A percentile compares a stretch with the other conserved stretches of the same genome.
These are phyloP conservation scores for Decorospora gaudefroyi DNA, from an alignment of 2,329 filamentous ascomycete genomes.

Conservation along the genomic window DNA sequence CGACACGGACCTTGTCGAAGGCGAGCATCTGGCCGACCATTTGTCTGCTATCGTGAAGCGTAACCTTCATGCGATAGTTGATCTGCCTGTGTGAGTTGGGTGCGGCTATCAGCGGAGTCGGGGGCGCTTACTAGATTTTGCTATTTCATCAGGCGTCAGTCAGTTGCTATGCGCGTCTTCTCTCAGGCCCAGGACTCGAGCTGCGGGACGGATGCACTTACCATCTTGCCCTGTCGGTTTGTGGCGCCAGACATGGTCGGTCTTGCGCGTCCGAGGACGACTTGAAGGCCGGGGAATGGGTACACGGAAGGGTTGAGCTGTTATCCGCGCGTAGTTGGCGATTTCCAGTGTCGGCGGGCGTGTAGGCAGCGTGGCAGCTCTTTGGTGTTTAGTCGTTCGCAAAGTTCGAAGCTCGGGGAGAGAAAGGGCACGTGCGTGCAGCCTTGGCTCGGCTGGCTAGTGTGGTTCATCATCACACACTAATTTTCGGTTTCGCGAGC, in stretches of 20 bases:
- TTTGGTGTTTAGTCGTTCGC: too few species aligned
- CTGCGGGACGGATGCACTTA: slow-evolving; percentile 60
- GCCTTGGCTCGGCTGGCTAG: slow-evolving; percentile 23
- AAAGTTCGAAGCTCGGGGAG: slow-evolving; percentile 23
- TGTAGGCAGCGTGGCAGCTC: too few species aligned
- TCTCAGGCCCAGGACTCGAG: slow-evolving; percentile 45
- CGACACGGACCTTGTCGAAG: slow-evolving; percentile 80
- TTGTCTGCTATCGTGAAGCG: slow-evolving; percentile 89
- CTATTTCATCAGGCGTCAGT: slow-evolving; percentile 54
- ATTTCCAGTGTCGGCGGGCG: too few species aligned
- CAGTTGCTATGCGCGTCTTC: slow-evolving; percentile 53
- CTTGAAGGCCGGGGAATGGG: slow-evolving; percentile 28
- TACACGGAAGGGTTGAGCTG: slow-evolving; percentile 5
- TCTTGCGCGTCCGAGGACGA: slow-evolving; percentile 51
- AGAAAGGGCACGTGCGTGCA: slow-evolving; percentile 21
- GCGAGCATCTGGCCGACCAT: slow-evolving; percentile 98
- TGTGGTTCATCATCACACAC: slow-evolving; percentile 8
- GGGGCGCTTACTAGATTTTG: slow-evolving; percentile 65
- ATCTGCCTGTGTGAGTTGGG: slow-evolving; percentile 64
- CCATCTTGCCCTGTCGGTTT: slow-evolving; percentile 99
- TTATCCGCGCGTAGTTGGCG: slow-evolving; percentile 23
- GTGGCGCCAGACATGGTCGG: slow-evolving; percentile 51
- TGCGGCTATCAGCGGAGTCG: slow-evolving; percentile 17
- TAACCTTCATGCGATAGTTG: slow-evolving; percentile 99
- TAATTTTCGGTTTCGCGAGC: slow-evolving; percentile 20